These are phyloP conservation scores for Leucocoprinus leucothites DNA, from an alignment of 768 basidiomycete species.

Conservation along the genomic window DNA sequence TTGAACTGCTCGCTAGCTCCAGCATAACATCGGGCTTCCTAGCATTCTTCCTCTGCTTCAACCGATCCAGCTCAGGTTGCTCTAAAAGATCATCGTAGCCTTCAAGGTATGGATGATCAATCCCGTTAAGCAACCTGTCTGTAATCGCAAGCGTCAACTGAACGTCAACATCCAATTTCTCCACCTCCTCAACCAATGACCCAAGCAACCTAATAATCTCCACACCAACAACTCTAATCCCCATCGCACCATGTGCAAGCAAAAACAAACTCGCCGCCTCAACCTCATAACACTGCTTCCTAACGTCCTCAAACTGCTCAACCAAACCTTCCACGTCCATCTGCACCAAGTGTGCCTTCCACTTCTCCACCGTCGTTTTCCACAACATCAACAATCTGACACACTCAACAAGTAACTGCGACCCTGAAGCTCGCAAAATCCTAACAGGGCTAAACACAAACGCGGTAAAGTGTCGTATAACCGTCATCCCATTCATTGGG, in stretches of 20 bases:
- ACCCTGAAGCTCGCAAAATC: constrained; percentile 58
- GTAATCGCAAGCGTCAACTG: constrained; percentile 23
- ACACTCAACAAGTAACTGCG: constrained; percentile 65
- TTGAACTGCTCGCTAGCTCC: constrained; percentile 68
- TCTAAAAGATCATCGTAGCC: constrained; percentile 70
- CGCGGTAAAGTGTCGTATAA: constrained; percentile 62
- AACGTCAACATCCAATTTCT: constrained; percentile 25
- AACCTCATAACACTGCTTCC: constrained; percentile 54
- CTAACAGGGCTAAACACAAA: constrained; percentile 72
- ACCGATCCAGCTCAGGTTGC: constrained; percentile 51
- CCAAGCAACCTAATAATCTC: constrained; percentile 61
- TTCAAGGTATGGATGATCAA: constrained; percentile 46
- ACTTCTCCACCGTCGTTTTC: constrained; percentile 66
- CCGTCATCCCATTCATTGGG: constrained; percentile 45
- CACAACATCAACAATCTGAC: constrained; percentile 68
- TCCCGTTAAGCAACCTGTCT: constrained; percentile 54
- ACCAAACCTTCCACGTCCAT: constrained; percentile 35
- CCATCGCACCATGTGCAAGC: constrained; percentile 50
- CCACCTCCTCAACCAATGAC: constrained; percentile 42
- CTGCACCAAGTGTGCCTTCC: constrained; percentile 51
- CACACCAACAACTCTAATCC: constrained; percentile 37
- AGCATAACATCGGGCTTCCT: constrained; percentile 54
- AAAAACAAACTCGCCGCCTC: constrained; percentile 75
- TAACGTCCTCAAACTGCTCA: constrained; percentile 39
- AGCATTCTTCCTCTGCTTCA: constrained; percentile 66